A percentile compares a stretch with the other conserved stretches of the same genome.
Evolutionary conservation across 176 grass and related monocot species (phyloP).

Genomic region (Triticum timopheevii): DNA sequence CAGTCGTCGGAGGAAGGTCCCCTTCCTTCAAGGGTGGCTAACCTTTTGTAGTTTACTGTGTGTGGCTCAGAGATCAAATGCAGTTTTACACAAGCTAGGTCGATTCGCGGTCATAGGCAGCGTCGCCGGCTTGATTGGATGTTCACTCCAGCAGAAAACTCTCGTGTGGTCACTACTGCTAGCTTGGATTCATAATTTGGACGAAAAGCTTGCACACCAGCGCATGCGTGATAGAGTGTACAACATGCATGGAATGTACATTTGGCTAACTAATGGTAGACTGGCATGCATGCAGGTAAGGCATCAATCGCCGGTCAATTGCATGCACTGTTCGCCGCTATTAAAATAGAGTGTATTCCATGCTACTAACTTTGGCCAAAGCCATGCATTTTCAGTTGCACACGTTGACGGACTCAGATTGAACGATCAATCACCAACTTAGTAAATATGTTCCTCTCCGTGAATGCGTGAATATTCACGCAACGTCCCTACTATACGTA

Average conservation of each 20-base stretch:
- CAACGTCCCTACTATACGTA: constrained; percentile 9
- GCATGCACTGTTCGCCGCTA: background rate
- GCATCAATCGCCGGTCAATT: background rate
- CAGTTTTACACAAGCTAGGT: background rate
- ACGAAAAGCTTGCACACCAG: background rate
- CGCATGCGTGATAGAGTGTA: too few relatives aligned
- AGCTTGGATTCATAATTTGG: background rate
- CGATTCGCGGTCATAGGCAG: background rate
- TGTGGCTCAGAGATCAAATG: constrained; percentile 9
- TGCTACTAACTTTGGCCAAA: constrained; percentile 13
- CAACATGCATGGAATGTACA: background rate
- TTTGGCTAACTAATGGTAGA: background rate
- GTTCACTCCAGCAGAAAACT: background rate
- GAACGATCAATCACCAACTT: background rate
- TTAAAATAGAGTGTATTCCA: background rate
- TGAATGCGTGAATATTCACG: background rate
- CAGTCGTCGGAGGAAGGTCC: background rate
- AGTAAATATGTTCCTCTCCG: background rate
- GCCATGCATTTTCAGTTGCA: background rate
- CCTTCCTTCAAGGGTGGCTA: background rate
- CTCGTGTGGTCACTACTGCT: background rate
- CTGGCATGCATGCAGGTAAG: background rate
- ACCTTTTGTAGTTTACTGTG: constrained; percentile 6
- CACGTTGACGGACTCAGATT: background rate
- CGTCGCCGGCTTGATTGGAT: background rate